Evolutionary conservation across 352 stramenopile genomes (phyloP), one percentile per base, ranked within the genome.

Genomic region (Phytophthora macrochlamydospora): DNA sequence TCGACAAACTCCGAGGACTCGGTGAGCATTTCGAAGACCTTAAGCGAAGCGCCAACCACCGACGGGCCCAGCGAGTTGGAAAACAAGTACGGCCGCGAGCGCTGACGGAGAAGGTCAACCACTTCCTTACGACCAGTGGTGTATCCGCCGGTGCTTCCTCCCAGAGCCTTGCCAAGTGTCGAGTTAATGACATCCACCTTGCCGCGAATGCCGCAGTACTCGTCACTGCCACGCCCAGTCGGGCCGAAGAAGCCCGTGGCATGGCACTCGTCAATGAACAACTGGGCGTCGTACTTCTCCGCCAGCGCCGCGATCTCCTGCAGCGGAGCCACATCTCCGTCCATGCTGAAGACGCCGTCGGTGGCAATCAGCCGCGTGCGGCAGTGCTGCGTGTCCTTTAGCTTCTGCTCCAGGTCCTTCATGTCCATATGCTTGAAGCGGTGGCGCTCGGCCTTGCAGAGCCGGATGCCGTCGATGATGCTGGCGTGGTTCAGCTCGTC

Each of bases 291-390:
- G 83, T 98, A 98, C 65, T 95, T 89, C 28, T 97, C 86, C 0
- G 94, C 92, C 31, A 98, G 73, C 48, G 92, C 88, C 65, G 85
- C 93, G 57, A 98, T 98, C 35, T 95, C 86, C 59, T 92, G 60
- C 37, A 98, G 75, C 33, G 89, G 90, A 33, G 94, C 94, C 33
- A 98, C 92, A 59, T 98, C 93, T 6, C 94, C 94, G 67, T 98
- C 94, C 94, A 98, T 98, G 53, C 78, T 95, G 69, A 98, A 98
- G n/a, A 98, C 94, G 37, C 94, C 94, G 64, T 98, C 94, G 0
- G 94, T 98, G 8, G 92, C 92, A 58, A 98, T 96, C 29, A 98
- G 75, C 2, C 90, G 90, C 57, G 88, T 92, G 59, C 92, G 91
- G 68, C 79, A 93, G 78, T 97, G 89, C 77, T 98, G 87, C 32